Evolutionary conservation across 192 early-diverging fungal species (phyloP).

Genomic region (Backusella mclennaniae): DNA sequence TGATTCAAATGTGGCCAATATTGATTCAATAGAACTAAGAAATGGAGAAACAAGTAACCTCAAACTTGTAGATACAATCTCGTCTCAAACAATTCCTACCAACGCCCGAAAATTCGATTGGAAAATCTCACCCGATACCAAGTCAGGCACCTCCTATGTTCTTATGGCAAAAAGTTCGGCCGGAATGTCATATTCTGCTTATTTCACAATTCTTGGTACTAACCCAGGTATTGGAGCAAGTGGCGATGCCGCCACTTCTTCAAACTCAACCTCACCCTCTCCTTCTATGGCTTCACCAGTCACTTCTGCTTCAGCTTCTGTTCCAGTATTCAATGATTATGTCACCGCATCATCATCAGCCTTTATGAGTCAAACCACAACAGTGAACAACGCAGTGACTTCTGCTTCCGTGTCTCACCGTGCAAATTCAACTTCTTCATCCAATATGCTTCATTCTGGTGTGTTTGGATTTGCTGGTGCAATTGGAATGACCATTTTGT

Average conservation of each 20-base stretch:
- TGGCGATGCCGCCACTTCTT: slow-evolving; percentile 1
- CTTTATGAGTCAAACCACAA: background rate
- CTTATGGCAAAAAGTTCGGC: background rate
- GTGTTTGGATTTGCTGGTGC: background rate
- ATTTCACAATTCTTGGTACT: slow-evolving; percentile 7
- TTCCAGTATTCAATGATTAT: background rate
- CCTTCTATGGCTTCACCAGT: background rate
- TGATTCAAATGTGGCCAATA: background rate
- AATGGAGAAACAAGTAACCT: background rate
- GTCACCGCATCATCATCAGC: background rate
- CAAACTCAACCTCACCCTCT: background rate
- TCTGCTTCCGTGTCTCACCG: background rate
- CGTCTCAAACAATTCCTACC: background rate
- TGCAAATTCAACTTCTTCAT: background rate
- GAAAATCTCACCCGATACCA: background rate
- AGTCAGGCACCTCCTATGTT: background rate
- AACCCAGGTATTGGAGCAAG: background rate
- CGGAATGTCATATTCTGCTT: slow-evolving; percentile 10
- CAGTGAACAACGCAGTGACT: background rate
- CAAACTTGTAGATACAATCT: background rate
- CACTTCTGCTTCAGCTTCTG: background rate
- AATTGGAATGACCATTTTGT: background rate
- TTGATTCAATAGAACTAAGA: background rate
- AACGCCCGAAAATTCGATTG: background rate
- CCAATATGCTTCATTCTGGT: background rate